A percentile compares a stretch with the other conserved stretches of the same genome.
phyloP scores from a whole-genome alignment of 495 filamentous ascomycete species.

The Penicillium flavigenum region DNA sequence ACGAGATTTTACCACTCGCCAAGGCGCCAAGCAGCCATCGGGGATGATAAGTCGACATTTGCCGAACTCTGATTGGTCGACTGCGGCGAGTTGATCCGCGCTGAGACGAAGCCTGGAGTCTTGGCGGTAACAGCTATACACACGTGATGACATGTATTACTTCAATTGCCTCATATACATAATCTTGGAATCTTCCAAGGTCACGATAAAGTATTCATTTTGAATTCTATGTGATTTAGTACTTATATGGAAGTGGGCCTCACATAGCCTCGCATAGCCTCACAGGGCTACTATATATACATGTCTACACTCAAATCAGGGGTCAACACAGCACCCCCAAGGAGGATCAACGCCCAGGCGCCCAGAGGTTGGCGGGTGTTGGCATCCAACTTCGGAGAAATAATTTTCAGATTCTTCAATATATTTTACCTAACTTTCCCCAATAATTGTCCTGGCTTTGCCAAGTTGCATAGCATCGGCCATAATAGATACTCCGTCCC shows the following conservation, averaged over 20 bases:
- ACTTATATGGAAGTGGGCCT: neutral
- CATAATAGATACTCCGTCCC: constrained; percentile 3
- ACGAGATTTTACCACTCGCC: constrained; percentile 33
- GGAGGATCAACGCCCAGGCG: constrained; percentile 30
- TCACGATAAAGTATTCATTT: neutral
- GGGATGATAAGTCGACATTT: constrained; percentile 18
- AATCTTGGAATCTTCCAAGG: neutral
- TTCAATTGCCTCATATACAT: neutral
- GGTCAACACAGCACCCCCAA: constrained; percentile 13
- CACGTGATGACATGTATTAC: constrained; percentile 15
- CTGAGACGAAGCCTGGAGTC: constrained; percentile 20
- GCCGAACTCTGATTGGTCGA: constrained; percentile 21
- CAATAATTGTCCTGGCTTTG: constrained; percentile 8
- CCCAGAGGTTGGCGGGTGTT: constrained; percentile 33
- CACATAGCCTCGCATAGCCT: neutral
- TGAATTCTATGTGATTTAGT: neutral
- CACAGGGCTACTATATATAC: neutral
- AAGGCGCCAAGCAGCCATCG: constrained; percentile 39
- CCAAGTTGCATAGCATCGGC: neutral
- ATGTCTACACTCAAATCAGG: neutral
- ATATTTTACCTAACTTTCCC: constrained; percentile 24
- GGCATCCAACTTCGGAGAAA: constrained; percentile 24
- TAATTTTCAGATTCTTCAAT: constrained; percentile 16
- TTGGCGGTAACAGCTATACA: constrained; percentile 22
- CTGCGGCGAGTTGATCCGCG: constrained; percentile 26